These are phyloP conservation scores for Dacryopinax primogenitus DNA, from an alignment of 768 basidiomycete genomes.

Conservation along the genomic window DNA sequence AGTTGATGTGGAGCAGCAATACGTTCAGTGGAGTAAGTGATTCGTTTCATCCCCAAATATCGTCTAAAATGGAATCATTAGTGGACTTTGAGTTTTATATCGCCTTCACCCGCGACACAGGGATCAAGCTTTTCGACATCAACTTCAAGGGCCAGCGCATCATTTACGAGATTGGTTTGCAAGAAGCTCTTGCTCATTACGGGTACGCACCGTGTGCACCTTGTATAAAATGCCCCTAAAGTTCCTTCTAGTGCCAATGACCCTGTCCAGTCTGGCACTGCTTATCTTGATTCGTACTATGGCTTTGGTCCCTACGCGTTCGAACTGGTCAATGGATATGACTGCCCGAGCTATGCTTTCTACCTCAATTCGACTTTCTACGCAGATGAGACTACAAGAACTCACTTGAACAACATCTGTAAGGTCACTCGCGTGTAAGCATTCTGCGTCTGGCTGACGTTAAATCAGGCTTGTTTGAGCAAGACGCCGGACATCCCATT, in stretches of 20 bases:
- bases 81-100: slow-evolving; percentile 20
- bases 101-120: slow-evolving; percentile 21
- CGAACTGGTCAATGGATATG: slow-evolving; percentile 23
- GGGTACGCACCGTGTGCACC: background rate
- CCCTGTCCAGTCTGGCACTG: slow-evolving; percentile 17
- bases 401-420: slow-evolving; percentile 23
- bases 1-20: slow-evolving; percentile 19
- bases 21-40: slow-evolving; percentile 20
- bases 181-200: slow-evolving; percentile 23
- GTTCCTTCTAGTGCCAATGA: slow-evolving; percentile 18
- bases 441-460: background rate
- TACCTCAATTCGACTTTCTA: slow-evolving; percentile 24
- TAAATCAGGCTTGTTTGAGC: slow-evolving; percentile 20
- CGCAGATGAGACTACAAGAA: slow-evolving; percentile 22
- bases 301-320: slow-evolving; percentile 24
- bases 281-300: slow-evolving; percentile 19
- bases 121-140: slow-evolving; percentile 20
- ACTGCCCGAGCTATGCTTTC: slow-evolving; percentile 23
- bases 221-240: background rate
- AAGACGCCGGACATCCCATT: slow-evolving; percentile 21
- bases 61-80: background rate
- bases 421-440: background rate
- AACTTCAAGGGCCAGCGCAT: slow-evolving; percentile 21
- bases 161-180: slow-evolving; percentile 21
- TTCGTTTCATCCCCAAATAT: background rate